Base-by-base conservation (phyloP, 139 green algal species). In the Coelastrella sp. region DNA sequence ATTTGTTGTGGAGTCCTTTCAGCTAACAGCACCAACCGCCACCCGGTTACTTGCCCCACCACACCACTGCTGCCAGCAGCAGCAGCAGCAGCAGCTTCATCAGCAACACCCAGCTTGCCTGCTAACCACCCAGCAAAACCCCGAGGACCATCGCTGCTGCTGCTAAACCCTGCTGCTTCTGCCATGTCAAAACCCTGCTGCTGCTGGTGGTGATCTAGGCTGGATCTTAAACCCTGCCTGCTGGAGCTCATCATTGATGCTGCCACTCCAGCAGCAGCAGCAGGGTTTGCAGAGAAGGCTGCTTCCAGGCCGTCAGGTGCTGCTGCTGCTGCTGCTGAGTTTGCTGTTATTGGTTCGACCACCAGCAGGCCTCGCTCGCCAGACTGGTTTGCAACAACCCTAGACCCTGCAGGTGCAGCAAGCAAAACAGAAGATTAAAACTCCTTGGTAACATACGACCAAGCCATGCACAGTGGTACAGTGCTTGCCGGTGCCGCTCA, bases 1-100 rank as follows among this genome's bases (percentile, higher is more conserved):
- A 93, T 83, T 73, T 93, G 78, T 78, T 80, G 83, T 2, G 88
- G 88, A 4, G 91, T 93, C 20, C 91, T 76, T 73, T 93, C 88
- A 13, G 84, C 88, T 54, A 93, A 73, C 60, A 93, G 78, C 54
- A 89, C 14, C 61, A 93, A 83, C 23, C 88, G 77, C 77, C 71
- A 86, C 4, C 91, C 91, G 7, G 71, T 71, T 14, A 75, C 23
- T 5, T 87, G 83, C 7, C 77, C 65, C 8, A 64, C 7, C 3
- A 23, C 11, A 3, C 22, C 11, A 32, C 64, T 47, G 3, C 19
- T n/a, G n/a, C n/a, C 86, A 0, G 47, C 54, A 4, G 14, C 58
- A 56, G 73, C 83, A n/a, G 61, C 73, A 22, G 64, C 87, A 59
- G 74, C 59, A n/a, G 22, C 23, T 16, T 60, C 74, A 59, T 90